Base-by-base conservation (phyloP, 371 early-diverging fungal species). In the Zychaea mexicana region DNA sequence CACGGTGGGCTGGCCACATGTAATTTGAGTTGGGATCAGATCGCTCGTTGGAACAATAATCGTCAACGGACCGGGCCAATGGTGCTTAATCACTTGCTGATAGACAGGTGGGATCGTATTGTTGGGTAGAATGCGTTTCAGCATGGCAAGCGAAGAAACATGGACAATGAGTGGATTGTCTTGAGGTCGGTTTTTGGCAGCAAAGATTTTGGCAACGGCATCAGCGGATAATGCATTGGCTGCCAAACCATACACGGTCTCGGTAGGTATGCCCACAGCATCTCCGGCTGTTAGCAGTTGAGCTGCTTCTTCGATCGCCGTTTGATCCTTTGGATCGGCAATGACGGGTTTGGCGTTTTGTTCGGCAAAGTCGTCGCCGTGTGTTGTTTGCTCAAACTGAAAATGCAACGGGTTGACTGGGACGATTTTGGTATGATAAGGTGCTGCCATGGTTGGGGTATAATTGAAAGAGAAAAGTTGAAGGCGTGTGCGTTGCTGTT, bases 121-220 rank as follows among this genome's bases (percentile, higher is more conserved):
- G 63, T 79, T 71, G 39, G 84, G 88, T 62, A 94, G 76, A 33
- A 94, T 76, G 24, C 70, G 66, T 46, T 87, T 78, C 38, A 98
- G 85, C 99, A 99, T 99, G 7, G 82, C 81, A 30, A 98, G 69
- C 1, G 93, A 92, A 7, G 96, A 95, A 8, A 99, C 90, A 73
- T 99, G 99, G 12, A 99, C 95, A 71, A 99, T 99, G 12, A 99
- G 84, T 6, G 99, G 99, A 78, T 99, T 99, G 73, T 99, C 99
- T 13, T 86, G 82, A 10, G 99, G 99, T 64, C 99, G 79, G 58
- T 92, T 90, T 79, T 99, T 99, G 67, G 96, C 94, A 8, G 69
- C 73, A 80, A 90, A 99, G 62, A 99, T 98, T 60, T 86, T 85
- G 53, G 76, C 61, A 9, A 98, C 93, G 7, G 96, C 94, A 5